Evolutionary conservation across 2,329 filamentous ascomycete genomes (phyloP), one percentile per base, ranked within the genome.

Genomic region (Fusarium sp.): DNA sequence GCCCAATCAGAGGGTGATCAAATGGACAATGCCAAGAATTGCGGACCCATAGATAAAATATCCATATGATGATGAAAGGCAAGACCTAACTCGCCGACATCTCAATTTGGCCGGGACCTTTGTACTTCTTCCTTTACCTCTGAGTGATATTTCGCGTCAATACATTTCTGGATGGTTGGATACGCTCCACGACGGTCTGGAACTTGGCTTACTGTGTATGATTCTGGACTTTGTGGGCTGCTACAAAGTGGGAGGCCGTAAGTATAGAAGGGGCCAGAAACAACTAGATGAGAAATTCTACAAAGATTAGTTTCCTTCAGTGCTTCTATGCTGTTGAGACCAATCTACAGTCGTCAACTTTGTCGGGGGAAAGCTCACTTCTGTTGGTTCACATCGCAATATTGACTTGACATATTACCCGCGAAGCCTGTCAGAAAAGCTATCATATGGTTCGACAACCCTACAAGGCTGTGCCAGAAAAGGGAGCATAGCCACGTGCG

Each of bases 201-300:
- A 15, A 9, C 8, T 6, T 41, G 22, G 8, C 39, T n/a, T n/a
- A n/a, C 22, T 4, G 22, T 8, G 7, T 22, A 13, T 22, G 7
- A 14, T 13, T n/a, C 2, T 41, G 8, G 22, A 14, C 7, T 14
- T n/a, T 3, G 4, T n/a, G 2, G 20, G 1, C 7, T 13, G 0
- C 38, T 14, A 8, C 6, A n/a, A 22, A 3, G 22, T 20, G 11
- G 11, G 38, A 41, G 3, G 20, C 38, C 7, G 7, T n/a, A 9
- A n/a, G 12, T 41, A 14, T 22, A 13, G 8, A 41, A 20, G 38
- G 8, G 6, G 13, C 3, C 20, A 39, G 3, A 22, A 22, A 13
- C 6, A 13, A 22, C 7, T 39, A 13, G 1, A 39, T 1, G 0
- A 15, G 32, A 15, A 1, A 15, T 34, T 15, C 32, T 34, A 34